These are phyloP conservation scores for Pichia eremophila DNA, from an alignment of 805 yeast species.

Conservation along the genomic window DNA sequence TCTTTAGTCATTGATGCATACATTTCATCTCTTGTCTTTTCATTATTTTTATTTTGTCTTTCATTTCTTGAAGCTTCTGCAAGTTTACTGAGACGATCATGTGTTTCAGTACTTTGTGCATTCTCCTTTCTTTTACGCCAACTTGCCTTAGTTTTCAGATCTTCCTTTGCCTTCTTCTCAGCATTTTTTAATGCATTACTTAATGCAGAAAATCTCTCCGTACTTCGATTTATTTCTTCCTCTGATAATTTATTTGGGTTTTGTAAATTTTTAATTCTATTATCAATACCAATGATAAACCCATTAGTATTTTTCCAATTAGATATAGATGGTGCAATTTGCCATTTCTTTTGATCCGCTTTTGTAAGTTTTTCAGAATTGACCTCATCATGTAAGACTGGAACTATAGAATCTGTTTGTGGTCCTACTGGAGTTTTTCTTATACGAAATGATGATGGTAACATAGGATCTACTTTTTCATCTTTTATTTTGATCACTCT, in stretches of 20 bases:
- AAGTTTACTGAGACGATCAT: slow-evolving; percentile 38
- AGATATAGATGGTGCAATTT: slow-evolving; percentile 83
- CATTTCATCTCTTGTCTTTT: slow-evolving; percentile 1
- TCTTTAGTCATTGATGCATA: slow-evolving; percentile 26
- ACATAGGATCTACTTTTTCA: slow-evolving; percentile 70
- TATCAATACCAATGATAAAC: slow-evolving; percentile 71
- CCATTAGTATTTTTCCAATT: slow-evolving; percentile 96
- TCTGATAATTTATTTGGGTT: slow-evolving; percentile 10
- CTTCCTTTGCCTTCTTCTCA: slow-evolving; percentile 49
- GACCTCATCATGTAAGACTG: slow-evolving; percentile 54
- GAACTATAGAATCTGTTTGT: slow-evolving; percentile 43
- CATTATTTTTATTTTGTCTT: not conserved
- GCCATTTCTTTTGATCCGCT: slow-evolving; percentile 74
- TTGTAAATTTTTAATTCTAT: slow-evolving; percentile 51
- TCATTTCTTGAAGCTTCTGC: slow-evolving; percentile 39
- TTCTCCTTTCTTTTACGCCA: slow-evolving; percentile 30
- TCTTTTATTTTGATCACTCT: slow-evolving; percentile 59
- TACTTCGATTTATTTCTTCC: slow-evolving; percentile 34
- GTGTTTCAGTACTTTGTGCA: slow-evolving; percentile 39
- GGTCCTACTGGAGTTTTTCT: slow-evolving; percentile 66
- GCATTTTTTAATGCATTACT: slow-evolving; percentile 68
- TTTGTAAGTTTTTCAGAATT: slow-evolving; percentile 46
- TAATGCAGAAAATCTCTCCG: slow-evolving; percentile 41
- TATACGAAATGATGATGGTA: slow-evolving; percentile 68
- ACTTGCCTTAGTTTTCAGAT: slow-evolving; percentile 40